phyloP scores from a whole-genome alignment of 169 alveolate species.

The Plasmodium billcollinsi region DNA sequence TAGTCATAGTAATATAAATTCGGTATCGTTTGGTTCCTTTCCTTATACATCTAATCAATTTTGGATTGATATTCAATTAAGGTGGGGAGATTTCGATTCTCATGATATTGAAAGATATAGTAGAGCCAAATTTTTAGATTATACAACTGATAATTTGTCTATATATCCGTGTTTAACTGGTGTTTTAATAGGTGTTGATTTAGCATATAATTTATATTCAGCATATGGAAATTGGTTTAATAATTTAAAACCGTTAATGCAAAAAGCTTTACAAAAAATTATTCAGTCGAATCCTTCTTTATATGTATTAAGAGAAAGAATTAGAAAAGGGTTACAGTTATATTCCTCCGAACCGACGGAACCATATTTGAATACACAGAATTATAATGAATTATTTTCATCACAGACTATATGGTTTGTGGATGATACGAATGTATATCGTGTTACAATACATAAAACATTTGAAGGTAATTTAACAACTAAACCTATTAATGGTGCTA shows the following conservation, averaged over 20 bases:
- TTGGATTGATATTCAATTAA: slow-evolving; percentile 99
- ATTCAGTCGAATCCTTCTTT: slow-evolving; percentile 99
- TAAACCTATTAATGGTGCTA: slow-evolving; percentile 99
- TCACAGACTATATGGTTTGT: slow-evolving; percentile 99
- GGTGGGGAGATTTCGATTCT: slow-evolving; percentile 99
- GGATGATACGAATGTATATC: slow-evolving; percentile 99
- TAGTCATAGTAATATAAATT: background rate
- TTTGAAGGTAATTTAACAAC: slow-evolving; percentile 99
- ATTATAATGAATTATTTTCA: slow-evolving; percentile 98
- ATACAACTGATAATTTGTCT: slow-evolving; percentile 99
- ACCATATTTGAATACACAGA: slow-evolving; percentile 98
- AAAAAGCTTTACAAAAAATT: slow-evolving; percentile 98
- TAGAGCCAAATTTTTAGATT: slow-evolving; percentile 99
- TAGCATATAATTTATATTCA: slow-evolving; percentile 99
- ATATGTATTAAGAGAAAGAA: slow-evolving; percentile 99
- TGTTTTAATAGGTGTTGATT: slow-evolving; percentile 97
- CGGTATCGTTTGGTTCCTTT: slow-evolving; percentile 36
- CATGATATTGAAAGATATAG: slow-evolving; percentile 99
- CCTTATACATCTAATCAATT: slow-evolving; percentile 87
- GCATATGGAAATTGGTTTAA: slow-evolving; percentile 99
- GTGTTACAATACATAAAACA: slow-evolving; percentile 99
- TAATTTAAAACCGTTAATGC: slow-evolving; percentile 96
- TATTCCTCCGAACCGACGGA: slow-evolving; percentile 99
- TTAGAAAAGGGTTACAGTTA: slow-evolving; percentile 99
- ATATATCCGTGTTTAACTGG: slow-evolving; percentile 99